Conservation (phyloP, 441 rosid species). For the Populus trichocarpa region DNA sequence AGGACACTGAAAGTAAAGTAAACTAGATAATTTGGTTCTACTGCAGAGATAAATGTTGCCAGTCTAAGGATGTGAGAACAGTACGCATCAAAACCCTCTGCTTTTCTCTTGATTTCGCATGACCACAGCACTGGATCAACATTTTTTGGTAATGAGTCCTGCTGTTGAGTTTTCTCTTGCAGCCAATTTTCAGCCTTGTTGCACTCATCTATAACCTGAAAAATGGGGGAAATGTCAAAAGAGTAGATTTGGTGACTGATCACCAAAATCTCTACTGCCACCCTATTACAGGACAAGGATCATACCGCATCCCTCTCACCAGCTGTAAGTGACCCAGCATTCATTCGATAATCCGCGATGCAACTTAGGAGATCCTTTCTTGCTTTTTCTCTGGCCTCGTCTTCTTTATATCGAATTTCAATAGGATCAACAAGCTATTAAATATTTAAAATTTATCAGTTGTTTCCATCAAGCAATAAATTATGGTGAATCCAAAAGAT, state of each 20-base stretch:
- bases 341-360: constrained; percentile 24
- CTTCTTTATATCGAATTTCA: constrained; percentile 63
- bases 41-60: neutral
- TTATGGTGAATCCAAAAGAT: neutral
- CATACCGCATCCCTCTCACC: constrained; percentile 39
- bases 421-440: constrained; percentile 68
- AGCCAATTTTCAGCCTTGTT: constrained; percentile 72
- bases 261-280: neutral
- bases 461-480: neutral
- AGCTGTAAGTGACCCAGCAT: neutral
- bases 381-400: constrained; percentile 48
- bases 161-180: constrained; percentile 63
- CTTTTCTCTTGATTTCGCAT: constrained; percentile 58
- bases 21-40: neutral
- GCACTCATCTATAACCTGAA: constrained; percentile 64
- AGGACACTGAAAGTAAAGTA: neutral
- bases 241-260: neutral
- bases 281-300: neutral
- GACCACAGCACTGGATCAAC: constrained; percentile 54
- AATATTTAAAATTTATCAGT: constrained; percentile 7
- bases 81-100: constrained; percentile 71
- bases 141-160: constrained; percentile 60
- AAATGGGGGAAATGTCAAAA: neutral
- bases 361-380: constrained; percentile 50
- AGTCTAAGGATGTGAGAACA: neutral